Evolutionary conservation across 106 monocot species (phyloP), one percentile per base, ranked within the genome.

Genomic region (Phalaenopsis equestris): DNA sequence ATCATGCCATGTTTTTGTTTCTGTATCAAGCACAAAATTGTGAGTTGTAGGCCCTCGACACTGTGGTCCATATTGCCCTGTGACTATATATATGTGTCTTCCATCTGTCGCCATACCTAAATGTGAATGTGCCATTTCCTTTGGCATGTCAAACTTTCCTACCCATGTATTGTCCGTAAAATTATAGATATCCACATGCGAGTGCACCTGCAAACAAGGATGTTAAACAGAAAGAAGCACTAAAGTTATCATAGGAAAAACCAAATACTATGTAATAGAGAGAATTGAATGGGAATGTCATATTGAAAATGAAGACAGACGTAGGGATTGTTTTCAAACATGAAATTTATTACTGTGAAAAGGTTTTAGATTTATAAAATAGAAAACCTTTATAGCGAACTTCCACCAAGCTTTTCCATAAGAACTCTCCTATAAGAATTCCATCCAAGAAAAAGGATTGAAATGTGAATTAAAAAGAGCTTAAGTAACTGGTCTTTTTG

Each of bases 51-150:
- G 92, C 1, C 90, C 86, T 82, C 97, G 88, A 81, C 97, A 98
- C 81, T 98, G 97, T 38, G 97, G 97, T 30, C 97, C 97, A 84
- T 90, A 94, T 82, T 98, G 97, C 11, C 97, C 97, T 56, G 90
- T 88, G 58, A 98, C 86, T 72, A 92, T 82, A 82, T 94, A 94
- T 72, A 98, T 94, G 76, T 86, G 90, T 83, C 92, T 83, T n/a
- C 97, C 92, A 86, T 98, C 97, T 43, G 92, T 98, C 70, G 79
- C 88, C 88, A 94, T 92, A 68, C 97, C 97, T 83, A 98, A 80
- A 84, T 98, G 97, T 80, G 97, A 98, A 86, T 98, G 90, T 79
- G 97, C 97, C 97, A 98, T 98, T 79, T 94, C 97, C 80, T 94
- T 92, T 15, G 98, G 98, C 92, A 90, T 92, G 55, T 90, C 89